Evolutionary conservation across 192 early-diverging fungal genomes (phyloP), one percentile per base, ranked within the genome.

Genomic region (Diversispora epigaea): DNA sequence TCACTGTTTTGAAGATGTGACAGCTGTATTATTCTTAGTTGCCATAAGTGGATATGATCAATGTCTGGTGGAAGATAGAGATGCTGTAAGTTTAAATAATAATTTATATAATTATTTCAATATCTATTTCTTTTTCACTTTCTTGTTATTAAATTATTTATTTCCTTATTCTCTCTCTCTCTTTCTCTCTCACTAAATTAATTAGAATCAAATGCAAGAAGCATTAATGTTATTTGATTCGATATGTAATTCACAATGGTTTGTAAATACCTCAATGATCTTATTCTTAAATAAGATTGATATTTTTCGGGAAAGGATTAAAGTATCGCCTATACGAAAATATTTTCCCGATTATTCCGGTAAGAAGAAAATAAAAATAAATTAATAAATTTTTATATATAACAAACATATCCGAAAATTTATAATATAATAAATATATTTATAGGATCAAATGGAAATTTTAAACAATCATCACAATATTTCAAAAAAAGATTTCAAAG

Each of bases 201-300:
- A n/a, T 32, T 68, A 90, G 87, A 96, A 96, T 86, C 93, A 94
- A 58, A 93, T 98, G 90, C 93, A 94, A 77, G 96, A 98, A 81
- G 94, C 95, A 15, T 84, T 98, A 80, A 96, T 94, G 7, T 86
- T 98, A 62, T 98, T 98, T 76, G 95, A 96, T 79, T 96, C 95
- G 3, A 97, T 98, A 77, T 97, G 96, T 84, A 98, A 98, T 82
- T 93, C 91, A 69, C 88, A 93, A 74, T 97, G 95, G 96, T 98
- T 98, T 75, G 91, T 93, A 49, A 93, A 95, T 77, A 98, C 96
- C 3, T 95, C 95, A 14, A 95, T 98, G 54, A 98, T 98, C 77
- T 86, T 98, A 55, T 98, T 98, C 89, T 84, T 98, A 62, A 98
- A 98, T 90, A 98, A 98, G 84, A 95, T 98, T 76, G 96, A 98